phyloP scores from a whole-genome alignment of 371 early-diverging fungal genomes.

The Globomyces sp. region DNA sequence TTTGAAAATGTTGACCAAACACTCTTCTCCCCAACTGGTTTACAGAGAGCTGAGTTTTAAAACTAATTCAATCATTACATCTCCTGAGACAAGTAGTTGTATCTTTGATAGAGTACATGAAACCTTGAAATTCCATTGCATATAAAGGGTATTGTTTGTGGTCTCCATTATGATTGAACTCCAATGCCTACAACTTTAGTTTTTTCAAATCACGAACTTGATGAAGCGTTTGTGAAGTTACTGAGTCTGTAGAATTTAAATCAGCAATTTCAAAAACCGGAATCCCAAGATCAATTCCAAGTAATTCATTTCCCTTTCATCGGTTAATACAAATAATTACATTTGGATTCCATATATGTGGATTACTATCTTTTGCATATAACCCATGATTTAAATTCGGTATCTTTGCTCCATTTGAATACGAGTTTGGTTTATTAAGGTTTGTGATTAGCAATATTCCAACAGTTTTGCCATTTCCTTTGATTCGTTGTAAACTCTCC shows the following conservation, averaged over 20 bases:
- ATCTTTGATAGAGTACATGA: neutral
- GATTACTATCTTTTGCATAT: constrained; percentile 18
- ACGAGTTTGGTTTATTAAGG: constrained; percentile 7
- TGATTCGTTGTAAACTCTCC: constrained; percentile 24
- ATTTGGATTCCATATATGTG: constrained; percentile 9
- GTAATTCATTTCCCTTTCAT: constrained; percentile 2
- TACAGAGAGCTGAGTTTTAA: constrained; percentile 41
- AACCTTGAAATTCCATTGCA: constrained; percentile 5
- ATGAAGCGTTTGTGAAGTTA: neutral
- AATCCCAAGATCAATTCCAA: neutral
- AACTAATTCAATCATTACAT: neutral
- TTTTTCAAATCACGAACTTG: too few species aligned
- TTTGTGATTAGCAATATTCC: constrained; percentile 28
- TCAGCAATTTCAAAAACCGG: constrained; percentile 10
- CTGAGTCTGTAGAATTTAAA: neutral
- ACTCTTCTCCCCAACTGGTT: constrained; percentile 67
- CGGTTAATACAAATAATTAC: neutral
- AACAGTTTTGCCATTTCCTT: constrained; percentile 17
- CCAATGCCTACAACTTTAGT: neutral
- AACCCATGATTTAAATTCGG: constrained; percentile 22
- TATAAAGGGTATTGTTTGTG: neutral
- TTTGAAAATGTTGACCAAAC: constrained; percentile 68
- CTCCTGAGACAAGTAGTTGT: neutral
- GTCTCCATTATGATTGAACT: neutral
- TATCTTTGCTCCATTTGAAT: constrained; percentile 18